Base-by-base conservation (phyloP, 495 filamentous ascomycete genomes). In the Umbilicaria muhlenbergii region DNA sequence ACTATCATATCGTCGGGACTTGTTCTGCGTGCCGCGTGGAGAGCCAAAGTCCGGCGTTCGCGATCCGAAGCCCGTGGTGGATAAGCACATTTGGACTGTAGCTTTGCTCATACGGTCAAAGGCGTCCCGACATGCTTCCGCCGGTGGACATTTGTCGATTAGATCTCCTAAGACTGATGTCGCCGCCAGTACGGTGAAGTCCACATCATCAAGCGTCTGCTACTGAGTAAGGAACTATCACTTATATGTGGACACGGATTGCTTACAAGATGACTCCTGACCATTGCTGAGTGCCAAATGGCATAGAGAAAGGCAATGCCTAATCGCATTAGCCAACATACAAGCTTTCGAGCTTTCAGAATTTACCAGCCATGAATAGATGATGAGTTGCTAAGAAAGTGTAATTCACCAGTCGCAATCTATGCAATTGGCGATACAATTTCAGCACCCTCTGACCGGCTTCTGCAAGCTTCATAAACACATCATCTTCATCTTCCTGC, bases 361-460 rank as follows among this genome's bases (percentile, higher is more conserved):
- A 51, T 63, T 54, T 68, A 78, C 78, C 89, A 14, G 89, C 88
- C 83, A 94, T 94, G 61, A 96, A 96, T 14, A 95, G 69, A 61
- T 96, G 89, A 58, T 95, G 89, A 2, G 89, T 95, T n/a, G 89
- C 86, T 39, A 96, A 63, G 61, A 88, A 96, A 0, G 89, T 95
- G 53, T 95, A 94, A 57, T 94, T 96, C 19, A 96, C 89, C 42
- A 95, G 65, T 41, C 85, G 78, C 36, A 87, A 71, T 13, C 86
- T 72, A 64, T 96, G 89, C 48, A 96, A 62, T 52, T 93, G 83
- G 36, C 89, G 72, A 61, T 96, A 96, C 17, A 95, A 69, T 44
- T 86, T 79, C 57, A 96, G 64, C 0, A 94, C 86, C 59, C 83
- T 89, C 56, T 93, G 86, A 1, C 89, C 89, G 32, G 89, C 89